Percentiles rank a stretch among this genome's conserved stretches.
Conservation (phyloP, 805 yeast species). For the Candida qinlingensis region DNA sequence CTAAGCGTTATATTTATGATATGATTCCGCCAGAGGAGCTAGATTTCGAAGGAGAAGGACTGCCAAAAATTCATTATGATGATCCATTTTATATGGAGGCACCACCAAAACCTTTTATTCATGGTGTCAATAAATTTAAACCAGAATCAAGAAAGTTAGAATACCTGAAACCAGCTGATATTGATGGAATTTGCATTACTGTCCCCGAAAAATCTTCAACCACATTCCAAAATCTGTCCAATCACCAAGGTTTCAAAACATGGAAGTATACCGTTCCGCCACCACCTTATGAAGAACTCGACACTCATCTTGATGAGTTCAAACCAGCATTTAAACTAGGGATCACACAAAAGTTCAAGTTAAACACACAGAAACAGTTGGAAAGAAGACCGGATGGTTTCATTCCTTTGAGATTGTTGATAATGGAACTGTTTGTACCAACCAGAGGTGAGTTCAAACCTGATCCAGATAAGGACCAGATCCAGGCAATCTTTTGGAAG, state of each 20-base stretch:
- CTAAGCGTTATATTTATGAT: constrained; percentile 7
- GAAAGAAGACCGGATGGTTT: constrained; percentile 35
- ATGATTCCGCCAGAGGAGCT: constrained; percentile 11
- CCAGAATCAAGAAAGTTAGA: constrained; percentile 36
- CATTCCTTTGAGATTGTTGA: constrained; percentile 49
- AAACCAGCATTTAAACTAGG: constrained; percentile 45
- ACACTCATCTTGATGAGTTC: constrained; percentile 2
- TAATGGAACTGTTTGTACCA: constrained; percentile 63
- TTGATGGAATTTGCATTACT: constrained; percentile 1
- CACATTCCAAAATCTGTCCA: not conserved
- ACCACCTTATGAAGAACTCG: constrained; percentile 41
- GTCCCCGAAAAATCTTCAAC: too few relatives aligned
- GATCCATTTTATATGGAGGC: constrained; percentile 61
- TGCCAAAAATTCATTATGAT: constrained; percentile 46
- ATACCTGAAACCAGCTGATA: constrained; percentile 26
- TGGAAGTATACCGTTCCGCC: constrained; percentile 47
- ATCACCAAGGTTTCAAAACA: constrained; percentile 4
- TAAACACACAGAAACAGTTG: constrained; percentile 28
- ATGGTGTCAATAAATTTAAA: constrained; percentile 61
- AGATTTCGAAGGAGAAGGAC: constrained; percentile 43
- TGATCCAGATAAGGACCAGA: constrained; percentile 58
- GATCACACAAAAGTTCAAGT: constrained; percentile 37
- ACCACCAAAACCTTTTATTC: constrained; percentile 48
- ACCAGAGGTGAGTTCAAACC: constrained; percentile 49
- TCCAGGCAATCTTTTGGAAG: constrained; percentile 60